Percentiles rank a stretch among this genome's conserved stretches.
Evolutionary conservation across 805 yeast genomes (phyloP).

Genomic region (Isabelozyma gotoi): DNA sequence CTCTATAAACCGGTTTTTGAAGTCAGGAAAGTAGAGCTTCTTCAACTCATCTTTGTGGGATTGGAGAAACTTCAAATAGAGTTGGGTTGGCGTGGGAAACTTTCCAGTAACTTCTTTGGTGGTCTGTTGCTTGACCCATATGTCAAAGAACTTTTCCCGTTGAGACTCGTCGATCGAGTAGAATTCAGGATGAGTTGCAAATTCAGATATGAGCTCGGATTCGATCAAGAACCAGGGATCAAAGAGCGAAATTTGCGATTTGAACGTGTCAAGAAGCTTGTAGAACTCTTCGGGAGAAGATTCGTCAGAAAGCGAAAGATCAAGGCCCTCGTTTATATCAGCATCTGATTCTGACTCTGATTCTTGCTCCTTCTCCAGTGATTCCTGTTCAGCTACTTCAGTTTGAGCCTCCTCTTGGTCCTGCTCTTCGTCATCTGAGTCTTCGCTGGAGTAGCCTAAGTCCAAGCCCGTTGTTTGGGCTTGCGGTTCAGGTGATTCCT

Average conservation of each 20-base stretch:
- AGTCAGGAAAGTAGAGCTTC: slow-evolving; percentile 25
- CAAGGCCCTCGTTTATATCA: slow-evolving; percentile 3
- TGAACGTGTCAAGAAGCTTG: slow-evolving; percentile 21
- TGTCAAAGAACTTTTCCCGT: slow-evolving; percentile 22
- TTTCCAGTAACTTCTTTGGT: slow-evolving; percentile 1
- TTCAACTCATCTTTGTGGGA: slow-evolving; percentile 26
- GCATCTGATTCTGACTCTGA: slow-evolving; percentile 1
- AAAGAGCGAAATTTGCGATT: slow-evolving; percentile 25
- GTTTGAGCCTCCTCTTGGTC: slow-evolving; percentile 3
- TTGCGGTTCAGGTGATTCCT: slow-evolving; percentile 3
- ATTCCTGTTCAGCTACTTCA: slow-evolving; percentile 1
- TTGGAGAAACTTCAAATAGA: slow-evolving; percentile 25
- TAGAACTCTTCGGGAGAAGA: slow-evolving; percentile 16
- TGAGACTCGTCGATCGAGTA: slow-evolving; percentile 18
- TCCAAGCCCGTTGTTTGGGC: slow-evolving; percentile 5
- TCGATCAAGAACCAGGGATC: slow-evolving; percentile 40
- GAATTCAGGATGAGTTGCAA: slow-evolving; percentile 26
- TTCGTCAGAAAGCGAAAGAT: slow-evolving; percentile 6
- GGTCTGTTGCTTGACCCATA: slow-evolving; percentile 19
- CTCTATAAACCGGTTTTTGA: slow-evolving; percentile 15
- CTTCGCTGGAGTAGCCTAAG: slow-evolving; percentile 1
- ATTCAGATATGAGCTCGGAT: slow-evolving; percentile 30
- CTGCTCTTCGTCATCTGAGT: slow-evolving; percentile 2
- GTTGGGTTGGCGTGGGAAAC: slow-evolving; percentile 22
- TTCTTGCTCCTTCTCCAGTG: not conserved